A percentile compares a stretch with the other conserved stretches of the same genome.
Conservation (phyloP, 1,284 basidiomycete species). For the Tremellales sp. region DNA sequence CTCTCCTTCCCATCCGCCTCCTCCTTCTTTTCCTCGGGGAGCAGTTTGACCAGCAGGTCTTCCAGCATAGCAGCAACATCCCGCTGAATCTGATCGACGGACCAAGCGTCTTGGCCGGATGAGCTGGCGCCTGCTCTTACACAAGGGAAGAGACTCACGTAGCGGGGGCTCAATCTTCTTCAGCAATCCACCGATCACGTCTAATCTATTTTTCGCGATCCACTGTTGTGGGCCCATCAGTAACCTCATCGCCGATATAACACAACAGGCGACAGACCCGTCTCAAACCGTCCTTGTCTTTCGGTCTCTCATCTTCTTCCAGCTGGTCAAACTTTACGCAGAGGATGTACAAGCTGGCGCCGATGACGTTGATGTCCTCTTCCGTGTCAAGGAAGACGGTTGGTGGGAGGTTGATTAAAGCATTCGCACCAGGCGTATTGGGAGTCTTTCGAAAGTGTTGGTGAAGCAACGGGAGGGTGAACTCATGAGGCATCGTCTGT, state of each 20-base stretch:
- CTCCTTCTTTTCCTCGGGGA: slow-evolving; percentile 19
- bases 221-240: slow-evolving; percentile 14
- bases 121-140: not conserved
- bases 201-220: slow-evolving; percentile 21
- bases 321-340: slow-evolving; percentile 28
- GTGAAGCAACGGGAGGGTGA: slow-evolving; percentile 20
- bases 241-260: not conserved
- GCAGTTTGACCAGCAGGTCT: slow-evolving; percentile 26
- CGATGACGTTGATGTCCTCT: slow-evolving; percentile 34
- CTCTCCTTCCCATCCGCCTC: slow-evolving; percentile 7
- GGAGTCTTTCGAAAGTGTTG: slow-evolving; percentile 30
- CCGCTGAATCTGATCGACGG: slow-evolving; percentile 28
- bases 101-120: slow-evolving; percentile 19
- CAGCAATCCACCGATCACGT: slow-evolving; percentile 15
- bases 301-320: slow-evolving; percentile 20
- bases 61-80: slow-evolving; percentile 34
- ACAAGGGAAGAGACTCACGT: slow-evolving; percentile 21
- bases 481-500: slow-evolving; percentile 27
- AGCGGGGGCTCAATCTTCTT: slow-evolving; percentile 36
- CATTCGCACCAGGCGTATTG: slow-evolving; percentile 20
- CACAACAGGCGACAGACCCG: slow-evolving; percentile 17
- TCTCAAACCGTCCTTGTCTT: slow-evolving; percentile 21
- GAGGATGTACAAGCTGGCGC: slow-evolving; percentile 26
- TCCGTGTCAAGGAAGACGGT: slow-evolving; percentile 35
- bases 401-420: slow-evolving; percentile 29